Conservation (phyloP, 768 basidiomycete species). For the Omphalotus guepiniiformis region DNA sequence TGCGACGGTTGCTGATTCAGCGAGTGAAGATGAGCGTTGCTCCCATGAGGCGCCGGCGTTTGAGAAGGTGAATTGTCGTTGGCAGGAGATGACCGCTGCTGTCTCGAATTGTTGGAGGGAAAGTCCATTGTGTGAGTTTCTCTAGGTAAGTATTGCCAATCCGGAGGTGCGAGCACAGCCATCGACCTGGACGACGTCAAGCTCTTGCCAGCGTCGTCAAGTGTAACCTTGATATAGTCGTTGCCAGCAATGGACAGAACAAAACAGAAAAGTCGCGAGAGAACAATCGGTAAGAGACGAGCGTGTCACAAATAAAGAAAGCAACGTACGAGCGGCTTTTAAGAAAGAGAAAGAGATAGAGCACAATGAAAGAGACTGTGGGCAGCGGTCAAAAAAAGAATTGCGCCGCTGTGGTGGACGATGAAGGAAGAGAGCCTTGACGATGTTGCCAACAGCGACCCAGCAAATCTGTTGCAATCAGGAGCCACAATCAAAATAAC, state of each 20-base stretch:
- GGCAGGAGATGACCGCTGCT: constrained; percentile 58
- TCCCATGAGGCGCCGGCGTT: constrained; percentile 19
- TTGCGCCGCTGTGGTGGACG: constrained; percentile 6
- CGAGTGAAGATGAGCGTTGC: constrained; percentile 11
- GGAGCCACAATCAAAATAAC: not conserved
- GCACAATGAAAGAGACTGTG: not conserved
- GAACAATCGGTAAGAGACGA: not conserved
- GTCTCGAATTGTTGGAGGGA: constrained; percentile 38
- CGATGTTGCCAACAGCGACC: constrained; percentile 11
- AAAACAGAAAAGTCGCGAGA: constrained; percentile 1
- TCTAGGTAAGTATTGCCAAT: constrained; percentile 66
- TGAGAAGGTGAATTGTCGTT: constrained; percentile 42
- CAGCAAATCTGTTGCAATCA: not conserved
- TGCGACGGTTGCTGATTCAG: constrained; percentile 18
- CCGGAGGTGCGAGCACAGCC: constrained; percentile 76
- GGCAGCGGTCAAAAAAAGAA: not conserved
- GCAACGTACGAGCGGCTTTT: constrained; percentile 9
- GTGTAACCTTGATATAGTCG: constrained; percentile 7
- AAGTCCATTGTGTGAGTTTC: constrained; percentile 58
- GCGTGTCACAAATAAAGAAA: not conserved
- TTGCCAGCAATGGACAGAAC: not conserved
- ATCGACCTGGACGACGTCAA: constrained; percentile 39
- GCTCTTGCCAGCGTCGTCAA: constrained; percentile 5
- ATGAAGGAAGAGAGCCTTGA: constrained; percentile 5
- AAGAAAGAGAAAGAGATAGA: not conserved